Base-by-base conservation (phyloP, 257 asterid species). In the Salvia hispanica region DNA sequence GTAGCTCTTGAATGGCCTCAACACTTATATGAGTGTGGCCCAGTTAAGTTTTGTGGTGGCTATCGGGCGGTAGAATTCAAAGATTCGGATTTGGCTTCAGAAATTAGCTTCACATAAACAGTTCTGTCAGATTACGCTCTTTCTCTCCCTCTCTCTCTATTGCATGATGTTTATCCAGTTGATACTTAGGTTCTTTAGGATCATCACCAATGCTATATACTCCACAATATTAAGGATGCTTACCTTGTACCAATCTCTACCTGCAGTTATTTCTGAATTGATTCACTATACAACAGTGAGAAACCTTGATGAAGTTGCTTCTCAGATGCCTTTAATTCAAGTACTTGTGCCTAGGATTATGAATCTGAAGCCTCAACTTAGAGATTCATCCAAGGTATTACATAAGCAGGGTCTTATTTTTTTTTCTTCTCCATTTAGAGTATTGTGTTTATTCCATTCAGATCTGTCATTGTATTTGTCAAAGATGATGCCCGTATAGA, bases 191-290 rank as follows among this genome's bases (percentile, higher is more conserved):
- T 67, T 34, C 62, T 63, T 67, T 37, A 33, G 62, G 12, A 62
- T 57, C 50, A 44, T 62, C 58, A 37, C 61, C 62, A 53, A 51
- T 67, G 70, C 25, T 15, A 25, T 25, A 25, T 25, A 56, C n/a
- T n/a, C n/a, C n/a, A n/a, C 36, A 54, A 55, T 72, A 60, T 61
- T 60, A 68, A 48, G 61, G 73, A 64, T 66, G 57, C 86, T 72
- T 69, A 72, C 59, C 65, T 71, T 59, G 48, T 58, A 42, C 52
- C 39, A 53, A 61, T 42, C 25, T 57, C 73, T 65, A 45, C 64
- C 63, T 78, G 88, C 96, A 94, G 99, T 94, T 70, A 80, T 91
- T 72, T 94, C 97, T 62, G 99, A 94, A 76, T 78, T 94, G 76
- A 94, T 94, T 78, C 97, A 88, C 80, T 87, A 88, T 75, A 81